Base-by-base conservation (phyloP, 225 moss, liverwort and hornwort genomes). In the Thuidium tamariscinum region DNA sequence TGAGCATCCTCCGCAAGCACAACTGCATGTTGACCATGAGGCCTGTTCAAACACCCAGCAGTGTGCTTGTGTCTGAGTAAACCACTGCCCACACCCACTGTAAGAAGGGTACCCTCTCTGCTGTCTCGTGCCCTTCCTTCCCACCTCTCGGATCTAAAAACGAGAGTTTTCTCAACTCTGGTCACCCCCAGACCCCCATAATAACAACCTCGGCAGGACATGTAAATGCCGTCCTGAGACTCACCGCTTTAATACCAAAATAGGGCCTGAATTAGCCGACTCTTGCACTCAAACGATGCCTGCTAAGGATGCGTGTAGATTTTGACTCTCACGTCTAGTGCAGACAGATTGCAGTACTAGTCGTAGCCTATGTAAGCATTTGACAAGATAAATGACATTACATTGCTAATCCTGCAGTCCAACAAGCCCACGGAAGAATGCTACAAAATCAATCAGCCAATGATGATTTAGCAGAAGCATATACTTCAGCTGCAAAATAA, bases 21-120 rank as follows among this genome's bases (percentile, higher is more conserved):
- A 89, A 98, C 98, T 92, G 98, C 98, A 95, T 98, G 98, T 93
- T 98, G 98, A 96, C 98, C 98, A 87, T 98, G 98, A 94, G 98
- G 98, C 98, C 98, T 98, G 98, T 97, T 97, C 97, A 97, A 97
- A 97, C 96, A 96, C 94, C 96, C 97, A 97, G 97, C 95, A 97
- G 97, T 97, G 95, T 97, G 97, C 97, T 97, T 97, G 97, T 97
- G 97, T 96, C 97, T 97, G 97, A 97, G 97, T 97, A 96, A 93
- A 95, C 95, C 96, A 97, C 94, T 92, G 92, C 92, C 92, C 94
- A 96, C 96, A 97, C 93, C 94, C 94, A 95, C 96, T 95, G 97
- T 97, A 97, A 97, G 97, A 95, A 94, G 93, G 95, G 90, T 93
- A 94, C 94, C 93, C 95, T 95, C 92, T 94, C 92, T 93, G 87